Conservation (phyloP, 805 yeast genomes). For the Yarrowia bubula region DNA sequence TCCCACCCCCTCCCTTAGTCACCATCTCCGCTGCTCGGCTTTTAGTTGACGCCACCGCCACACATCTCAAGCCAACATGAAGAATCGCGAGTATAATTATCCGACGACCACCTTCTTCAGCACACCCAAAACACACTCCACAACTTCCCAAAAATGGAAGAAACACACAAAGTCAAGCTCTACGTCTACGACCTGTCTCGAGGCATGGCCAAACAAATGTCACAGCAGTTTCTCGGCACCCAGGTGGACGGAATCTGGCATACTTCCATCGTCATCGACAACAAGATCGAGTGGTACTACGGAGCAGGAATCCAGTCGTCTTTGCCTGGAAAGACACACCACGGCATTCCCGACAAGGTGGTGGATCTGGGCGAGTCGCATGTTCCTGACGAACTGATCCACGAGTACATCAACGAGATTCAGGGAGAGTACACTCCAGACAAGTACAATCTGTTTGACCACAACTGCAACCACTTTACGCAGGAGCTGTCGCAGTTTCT, state of each 20-base stretch:
- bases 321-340: constrained; percentile 55
- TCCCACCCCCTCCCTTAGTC: too few species aligned
- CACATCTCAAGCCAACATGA: neutral
- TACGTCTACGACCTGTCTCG: constrained; percentile 63
- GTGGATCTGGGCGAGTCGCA: constrained; percentile 54
- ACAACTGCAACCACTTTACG: constrained; percentile 69
- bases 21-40: neutral
- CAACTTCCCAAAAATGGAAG: constrained; percentile 1
- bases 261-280: constrained; percentile 54
- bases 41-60: constrained; percentile 3
- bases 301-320: constrained; percentile 56
- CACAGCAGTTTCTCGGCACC: constrained; percentile 52
- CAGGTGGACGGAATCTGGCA: constrained; percentile 64
- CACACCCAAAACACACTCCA: neutral
- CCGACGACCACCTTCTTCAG: too few species aligned
- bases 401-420: constrained; percentile 54
- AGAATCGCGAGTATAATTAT: neutral
- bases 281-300: constrained; percentile 55
- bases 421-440: constrained; percentile 47
- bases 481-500: constrained; percentile 56
- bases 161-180: constrained; percentile 46
- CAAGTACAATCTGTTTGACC: constrained; percentile 56
- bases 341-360: constrained; percentile 56
- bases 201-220: constrained; percentile 55
- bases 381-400: constrained; percentile 51